Conservation (phyloP, 495 filamentous ascomycete genomes). For the Tuber microsphaerosporum region DNA sequence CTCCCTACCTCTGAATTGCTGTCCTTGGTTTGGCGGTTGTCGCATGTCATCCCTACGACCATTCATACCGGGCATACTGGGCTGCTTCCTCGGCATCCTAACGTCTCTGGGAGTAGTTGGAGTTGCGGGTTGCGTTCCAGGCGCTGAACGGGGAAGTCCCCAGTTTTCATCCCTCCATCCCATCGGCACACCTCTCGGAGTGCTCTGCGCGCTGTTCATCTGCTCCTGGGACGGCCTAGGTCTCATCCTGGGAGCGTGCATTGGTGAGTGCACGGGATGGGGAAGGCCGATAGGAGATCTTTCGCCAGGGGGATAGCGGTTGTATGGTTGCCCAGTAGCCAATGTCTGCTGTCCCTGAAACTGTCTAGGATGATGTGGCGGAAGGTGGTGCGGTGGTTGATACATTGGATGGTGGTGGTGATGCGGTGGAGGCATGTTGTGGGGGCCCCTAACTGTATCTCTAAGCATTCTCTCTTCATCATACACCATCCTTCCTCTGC, state of each 20-base stretch:
- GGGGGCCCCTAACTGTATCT: slow-evolving; percentile 35
- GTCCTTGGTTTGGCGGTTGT: slow-evolving; percentile 18
- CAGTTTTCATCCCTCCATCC: slow-evolving; percentile 35
- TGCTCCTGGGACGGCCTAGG: slow-evolving; percentile 32
- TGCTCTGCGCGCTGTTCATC: slow-evolving; percentile 23
- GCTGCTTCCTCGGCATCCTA: slow-evolving; percentile 27
- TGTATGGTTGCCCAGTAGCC: slow-evolving; percentile 23
- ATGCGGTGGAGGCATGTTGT: slow-evolving; percentile 26
- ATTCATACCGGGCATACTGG: slow-evolving; percentile 33
- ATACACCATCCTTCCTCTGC: slow-evolving; percentile 27
- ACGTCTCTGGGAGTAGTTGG: slow-evolving; percentile 23
- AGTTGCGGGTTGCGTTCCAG: slow-evolving; percentile 34
- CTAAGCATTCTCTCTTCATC: slow-evolving; percentile 34
- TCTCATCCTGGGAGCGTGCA: slow-evolving; percentile 34
- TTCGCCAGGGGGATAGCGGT: slow-evolving; percentile 7
- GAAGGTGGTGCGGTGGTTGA: slow-evolving; percentile 19
- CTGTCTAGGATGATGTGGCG: slow-evolving; percentile 17
- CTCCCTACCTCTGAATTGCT: slow-evolving; percentile 21
- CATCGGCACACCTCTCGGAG: slow-evolving; percentile 38
- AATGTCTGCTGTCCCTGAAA: slow-evolving; percentile 13
- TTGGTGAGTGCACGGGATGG: slow-evolving; percentile 35
- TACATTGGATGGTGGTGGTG: slow-evolving; percentile 25
- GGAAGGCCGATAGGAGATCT: slow-evolving; percentile 28
- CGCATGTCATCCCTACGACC: slow-evolving; percentile 26
- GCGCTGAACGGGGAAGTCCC: slow-evolving; percentile 19